These are phyloP conservation scores for Chaetomium sp. DNA, from an alignment of 2,329 filamentous ascomycete genomes.

Conservation along the genomic window DNA sequence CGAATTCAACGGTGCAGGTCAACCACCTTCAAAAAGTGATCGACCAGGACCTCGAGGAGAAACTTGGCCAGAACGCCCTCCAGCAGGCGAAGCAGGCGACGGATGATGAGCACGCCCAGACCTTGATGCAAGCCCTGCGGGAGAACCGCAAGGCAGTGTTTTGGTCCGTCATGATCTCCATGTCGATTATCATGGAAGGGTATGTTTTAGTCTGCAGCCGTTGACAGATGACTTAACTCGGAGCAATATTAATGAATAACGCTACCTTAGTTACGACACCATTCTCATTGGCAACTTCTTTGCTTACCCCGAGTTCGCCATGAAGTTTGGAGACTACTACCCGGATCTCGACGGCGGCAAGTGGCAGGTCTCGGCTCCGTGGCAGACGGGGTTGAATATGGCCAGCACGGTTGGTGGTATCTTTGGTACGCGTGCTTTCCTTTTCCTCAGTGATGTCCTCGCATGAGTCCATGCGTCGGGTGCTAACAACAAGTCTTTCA, in stretches of 20 bases:
- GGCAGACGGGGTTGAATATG: slow-evolving; percentile 54
- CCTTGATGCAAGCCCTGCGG: slow-evolving; percentile 19
- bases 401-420: slow-evolving; percentile 42
- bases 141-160: slow-evolving; percentile 40
- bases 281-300: slow-evolving; percentile 36
- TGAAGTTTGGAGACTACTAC: slow-evolving; percentile 30
- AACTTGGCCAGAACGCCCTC: slow-evolving; percentile 17
- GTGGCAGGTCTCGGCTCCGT: slow-evolving; percentile 51
- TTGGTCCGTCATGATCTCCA: slow-evolving; percentile 36
- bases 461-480: neutral
- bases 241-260: neutral
- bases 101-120: slow-evolving; percentile 20
- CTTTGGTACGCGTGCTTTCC: slow-evolving; percentile 29
- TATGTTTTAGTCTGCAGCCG: neutral
- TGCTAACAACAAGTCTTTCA: slow-evolving; percentile 6
- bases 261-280: slow-evolving; percentile 34
- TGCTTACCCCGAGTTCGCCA: slow-evolving; percentile 40
- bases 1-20: slow-evolving; percentile 15
- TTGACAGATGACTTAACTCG: neutral
- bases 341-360: neutral
- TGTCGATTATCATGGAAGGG: slow-evolving; percentile 48
- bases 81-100: slow-evolving; percentile 22
- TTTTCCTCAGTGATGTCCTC: neutral
- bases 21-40: slow-evolving; percentile 17
- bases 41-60: slow-evolving; percentile 22